These are phyloP conservation scores for Cytospora schulzeri DNA, from an alignment of 2,329 filamentous ascomycete genomes.

Conservation along the genomic window DNA sequence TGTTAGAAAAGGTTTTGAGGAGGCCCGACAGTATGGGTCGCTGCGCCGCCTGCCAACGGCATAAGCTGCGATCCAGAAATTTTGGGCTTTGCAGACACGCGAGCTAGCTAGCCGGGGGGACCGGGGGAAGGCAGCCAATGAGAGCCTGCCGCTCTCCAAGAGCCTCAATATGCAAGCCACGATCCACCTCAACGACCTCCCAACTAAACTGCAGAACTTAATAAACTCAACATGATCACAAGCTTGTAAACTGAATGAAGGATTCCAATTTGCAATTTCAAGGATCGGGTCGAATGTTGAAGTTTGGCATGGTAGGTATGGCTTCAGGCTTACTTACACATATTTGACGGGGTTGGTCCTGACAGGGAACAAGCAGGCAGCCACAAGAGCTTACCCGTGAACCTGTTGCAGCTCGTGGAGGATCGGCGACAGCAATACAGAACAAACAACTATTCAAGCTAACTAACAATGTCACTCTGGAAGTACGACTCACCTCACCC, in stretches of 20 bases:
- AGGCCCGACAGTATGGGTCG: slow-evolving; percentile 4
- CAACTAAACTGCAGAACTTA: not conserved
- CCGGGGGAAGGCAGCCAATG: slow-evolving; percentile 4
- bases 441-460: not conserved
- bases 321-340: not conserved
- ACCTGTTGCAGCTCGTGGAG: not conserved
- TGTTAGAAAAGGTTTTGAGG: slow-evolving; percentile 2
- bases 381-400: not conserved
- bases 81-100: slow-evolving; percentile 12
- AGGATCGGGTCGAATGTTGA: not conserved
- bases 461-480: slow-evolving; percentile 22
- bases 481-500: slow-evolving; percentile 5
- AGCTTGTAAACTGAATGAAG: not conserved
- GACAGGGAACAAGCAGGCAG: not conserved
- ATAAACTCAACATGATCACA: not conserved
- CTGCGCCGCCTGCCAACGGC: slow-evolving; percentile 6
- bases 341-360: not conserved
- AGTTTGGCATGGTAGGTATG: not conserved
- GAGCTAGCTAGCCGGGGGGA: not conserved
- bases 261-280: not conserved
- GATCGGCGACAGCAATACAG: not conserved
- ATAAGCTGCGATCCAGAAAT: slow-evolving; percentile 16
- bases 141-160: slow-evolving; percentile 11
- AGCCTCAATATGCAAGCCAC: slow-evolving; percentile 24
- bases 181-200: slow-evolving; percentile 4